phyloP scores from a whole-genome alignment of 78 protist genomes.

The Blattamonas nauphoetae region DNA sequence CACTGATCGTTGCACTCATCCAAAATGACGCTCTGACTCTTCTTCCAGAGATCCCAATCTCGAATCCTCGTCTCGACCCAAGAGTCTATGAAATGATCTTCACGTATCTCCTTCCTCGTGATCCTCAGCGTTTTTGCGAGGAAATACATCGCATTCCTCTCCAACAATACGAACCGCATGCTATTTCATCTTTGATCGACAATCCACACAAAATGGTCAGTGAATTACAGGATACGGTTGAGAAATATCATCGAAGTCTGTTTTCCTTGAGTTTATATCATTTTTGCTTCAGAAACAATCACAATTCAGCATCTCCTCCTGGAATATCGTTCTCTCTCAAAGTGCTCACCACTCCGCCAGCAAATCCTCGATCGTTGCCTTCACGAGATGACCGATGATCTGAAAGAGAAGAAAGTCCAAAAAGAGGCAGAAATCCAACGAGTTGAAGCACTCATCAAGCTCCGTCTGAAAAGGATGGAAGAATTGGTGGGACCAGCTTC shows the following conservation, averaged over 20 bases:
- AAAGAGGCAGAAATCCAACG: not conserved
- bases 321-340: too few relatives aligned
- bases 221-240: too few relatives aligned
- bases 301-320: too few relatives aligned
- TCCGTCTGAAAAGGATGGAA: not conserved
- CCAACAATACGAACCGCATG: not conserved
- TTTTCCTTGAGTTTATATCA: too few relatives aligned
- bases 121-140: not conserved
- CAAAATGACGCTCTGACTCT: not conserved
- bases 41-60: not conserved
- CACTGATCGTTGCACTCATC: not conserved
- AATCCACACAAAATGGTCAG: too few relatives aligned
- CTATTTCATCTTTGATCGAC: too few relatives aligned
- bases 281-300: too few relatives aligned
- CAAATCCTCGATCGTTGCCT: not conserved
- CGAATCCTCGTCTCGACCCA: not conserved
- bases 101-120: not conserved
- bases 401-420: not conserved
- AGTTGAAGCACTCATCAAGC: not conserved
- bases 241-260: too few relatives aligned
- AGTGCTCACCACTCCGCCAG: too few relatives aligned
- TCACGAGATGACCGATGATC: not conserved
- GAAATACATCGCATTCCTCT: not conserved
- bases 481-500: not conserved
- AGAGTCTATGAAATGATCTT: not conserved